phyloP scores from a whole-genome alignment of 176 grass and related monocot genomes.

The Avena eriantha region DNA sequence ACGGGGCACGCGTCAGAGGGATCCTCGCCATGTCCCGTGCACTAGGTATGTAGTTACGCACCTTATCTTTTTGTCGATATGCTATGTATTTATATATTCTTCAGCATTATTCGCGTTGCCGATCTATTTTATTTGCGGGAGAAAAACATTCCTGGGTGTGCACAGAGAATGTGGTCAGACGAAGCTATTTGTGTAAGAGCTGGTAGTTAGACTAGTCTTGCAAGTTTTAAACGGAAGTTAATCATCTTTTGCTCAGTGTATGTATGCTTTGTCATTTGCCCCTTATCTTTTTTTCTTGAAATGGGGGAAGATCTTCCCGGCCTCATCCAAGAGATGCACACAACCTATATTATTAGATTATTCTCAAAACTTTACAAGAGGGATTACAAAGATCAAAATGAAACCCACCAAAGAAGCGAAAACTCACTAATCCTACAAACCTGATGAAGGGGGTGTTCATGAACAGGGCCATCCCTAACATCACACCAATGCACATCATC shows the following conservation, averaged over 20 bases:
- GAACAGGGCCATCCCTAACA: too few relatives aligned
- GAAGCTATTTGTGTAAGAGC: neutral
- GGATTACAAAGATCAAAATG: too few relatives aligned
- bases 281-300: neutral
- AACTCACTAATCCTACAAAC: too few relatives aligned
- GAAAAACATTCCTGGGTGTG: neutral
- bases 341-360: too few relatives aligned
- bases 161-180: neutral
- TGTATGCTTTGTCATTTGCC: neutral
- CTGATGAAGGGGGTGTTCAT: too few relatives aligned
- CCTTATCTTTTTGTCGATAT: neutral
- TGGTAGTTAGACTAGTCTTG: neutral
- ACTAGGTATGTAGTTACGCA: conserved; percentile 54
- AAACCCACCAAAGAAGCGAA: too few relatives aligned
- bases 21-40: conserved; percentile 97
- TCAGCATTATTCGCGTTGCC: neutral
- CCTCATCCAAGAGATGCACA: too few relatives aligned
- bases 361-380: too few relatives aligned
- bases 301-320: too few relatives aligned
- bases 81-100: neutral
- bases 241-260: neutral
- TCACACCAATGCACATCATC: too few relatives aligned
- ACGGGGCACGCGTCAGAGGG: conserved; percentile 73
- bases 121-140: neutral
- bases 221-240: neutral